Evolutionary conservation across 2,329 filamentous ascomycete genomes (phyloP), one percentile per base, ranked within the genome.

Genomic region (Colletotrichum truncatum): DNA sequence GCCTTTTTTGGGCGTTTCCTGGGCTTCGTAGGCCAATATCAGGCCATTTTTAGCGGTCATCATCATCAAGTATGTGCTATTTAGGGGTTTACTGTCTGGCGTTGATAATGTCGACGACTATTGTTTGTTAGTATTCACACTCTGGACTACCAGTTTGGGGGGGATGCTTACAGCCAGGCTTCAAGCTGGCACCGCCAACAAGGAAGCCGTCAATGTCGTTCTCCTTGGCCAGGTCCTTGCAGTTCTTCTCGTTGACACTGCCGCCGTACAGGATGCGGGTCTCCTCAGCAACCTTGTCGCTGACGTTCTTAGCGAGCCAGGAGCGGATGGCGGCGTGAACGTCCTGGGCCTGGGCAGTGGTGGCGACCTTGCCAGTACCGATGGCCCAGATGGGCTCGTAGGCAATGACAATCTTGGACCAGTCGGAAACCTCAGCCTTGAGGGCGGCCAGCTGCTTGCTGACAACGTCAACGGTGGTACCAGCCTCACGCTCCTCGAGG

Each of bases 381-480:
- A 90, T 92, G 78, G 89, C 94, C 95, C 96, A 99, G 86, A 99
- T 97, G 76, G 96, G 96, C 88, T 99, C 96, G 83, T 99, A 99
- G 76, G 96, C 96, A 75, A 99, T 88, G 78, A 99, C 96, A 70
- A 99, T 88, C 85, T 96, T 96, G 76, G 85, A 88, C 96, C 96
- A 99, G 84, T 97, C 93, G 74, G 88, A 84, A 76, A 93, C 84
- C 84, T 91, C 85, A 74, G 84, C 81, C 79, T 94, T 90, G 70
- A 95, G 93, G 70, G 94, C 94, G 69, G 89, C 87, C 73, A 99
- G 88, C 86, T 99, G 96, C 71, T 82, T 84, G 73, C 92, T 96
- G 74, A 97, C 92, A 69, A 96, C 91, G 53, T 93, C 89, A 75
- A 97, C 91, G 70, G 95, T 98, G 85, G 93, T 90, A 79, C 87